phyloP scores from a whole-genome alignment of 805 yeast species.

The Metschnikowia amazonensis region DNA sequence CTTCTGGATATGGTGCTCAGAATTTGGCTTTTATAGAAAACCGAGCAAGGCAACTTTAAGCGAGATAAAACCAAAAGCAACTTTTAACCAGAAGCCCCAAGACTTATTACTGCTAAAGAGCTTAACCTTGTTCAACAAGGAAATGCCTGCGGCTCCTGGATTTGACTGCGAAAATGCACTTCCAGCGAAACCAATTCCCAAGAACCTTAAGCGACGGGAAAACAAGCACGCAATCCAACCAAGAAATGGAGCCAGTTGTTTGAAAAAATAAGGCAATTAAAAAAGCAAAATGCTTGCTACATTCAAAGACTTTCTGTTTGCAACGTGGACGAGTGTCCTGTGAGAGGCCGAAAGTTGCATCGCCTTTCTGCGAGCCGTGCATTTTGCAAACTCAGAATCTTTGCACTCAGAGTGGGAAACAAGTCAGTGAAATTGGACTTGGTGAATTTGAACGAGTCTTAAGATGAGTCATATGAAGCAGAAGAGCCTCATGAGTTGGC shows the following conservation, averaged over 20 bases:
- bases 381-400: neutral
- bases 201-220: neutral
- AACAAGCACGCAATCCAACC: neutral
- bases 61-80: too few relatives aligned
- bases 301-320: neutral
- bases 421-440: neutral
- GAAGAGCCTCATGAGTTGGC: neutral
- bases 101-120: neutral
- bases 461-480: neutral
- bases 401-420: neutral
- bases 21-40: too few relatives aligned
- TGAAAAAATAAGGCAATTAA: neutral
- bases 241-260: neutral
- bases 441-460: neutral
- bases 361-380: neutral
- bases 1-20: too few relatives aligned
- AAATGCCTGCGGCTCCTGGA: neutral
- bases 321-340: neutral
- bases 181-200: too few relatives aligned
- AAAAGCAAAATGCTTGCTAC: neutral
- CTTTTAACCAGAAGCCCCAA: neutral
- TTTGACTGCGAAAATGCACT: neutral
- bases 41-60: too few relatives aligned
- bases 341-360: neutral
- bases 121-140: neutral